phyloP scores from a whole-genome alignment of 1,284 basidiomycete species.

The Takashimella koratensis region DNA sequence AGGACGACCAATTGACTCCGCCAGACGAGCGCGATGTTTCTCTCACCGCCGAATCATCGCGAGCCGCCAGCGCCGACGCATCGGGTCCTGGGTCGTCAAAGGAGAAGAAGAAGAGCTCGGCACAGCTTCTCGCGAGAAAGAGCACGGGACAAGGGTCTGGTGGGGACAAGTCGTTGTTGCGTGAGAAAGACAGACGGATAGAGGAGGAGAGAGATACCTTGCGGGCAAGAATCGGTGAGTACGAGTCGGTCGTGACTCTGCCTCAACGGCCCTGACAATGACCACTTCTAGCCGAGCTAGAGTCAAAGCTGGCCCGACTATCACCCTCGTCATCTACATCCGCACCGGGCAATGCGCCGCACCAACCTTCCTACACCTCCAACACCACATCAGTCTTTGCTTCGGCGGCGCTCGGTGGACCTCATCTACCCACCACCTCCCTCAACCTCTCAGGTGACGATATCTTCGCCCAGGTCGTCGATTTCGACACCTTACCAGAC shows the following conservation, averaged over 20 bases:
- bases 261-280: neutral
- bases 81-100: neutral
- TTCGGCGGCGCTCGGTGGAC: neutral
- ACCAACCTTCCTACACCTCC: neutral
- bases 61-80: no score
- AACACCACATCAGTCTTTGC: neutral
- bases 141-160: neutral
- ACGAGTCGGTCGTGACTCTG: neutral
- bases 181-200: conserved; percentile 22
- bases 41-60: neutral
- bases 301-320: conserved; percentile 25
- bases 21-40: conserved; percentile 1
- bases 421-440: no score
- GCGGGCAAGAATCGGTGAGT: conserved; percentile 26
- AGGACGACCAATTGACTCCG: conserved; percentile 11
- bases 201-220: conserved; percentile 31
- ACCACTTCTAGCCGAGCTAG: conserved; percentile 34
- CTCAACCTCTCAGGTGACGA: neutral
- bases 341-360: neutral
- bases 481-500: neutral
- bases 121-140: neutral
- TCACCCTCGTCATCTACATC: conserved; percentile 9
- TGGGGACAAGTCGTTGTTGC: conserved; percentile 2
- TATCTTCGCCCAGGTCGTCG: neutral
- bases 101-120: conserved; percentile 6